Conservation (phyloP, 352 stramenopile genomes). For the Globisporangium irregulare region DNA sequence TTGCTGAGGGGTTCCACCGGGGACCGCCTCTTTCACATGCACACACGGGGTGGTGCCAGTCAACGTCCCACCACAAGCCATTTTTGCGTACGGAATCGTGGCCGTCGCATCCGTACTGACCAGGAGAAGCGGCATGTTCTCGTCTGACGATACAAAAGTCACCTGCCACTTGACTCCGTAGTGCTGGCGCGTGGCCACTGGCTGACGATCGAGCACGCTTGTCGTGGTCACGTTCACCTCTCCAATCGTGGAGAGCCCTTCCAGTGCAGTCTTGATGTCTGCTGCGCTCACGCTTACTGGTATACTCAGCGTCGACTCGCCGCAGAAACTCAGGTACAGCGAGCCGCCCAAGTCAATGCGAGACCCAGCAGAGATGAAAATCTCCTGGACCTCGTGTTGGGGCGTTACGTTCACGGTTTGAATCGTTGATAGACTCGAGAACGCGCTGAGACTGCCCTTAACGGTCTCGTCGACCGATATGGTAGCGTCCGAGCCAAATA, state of each 20-base stretch:
- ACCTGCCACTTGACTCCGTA: conserved; percentile 72
- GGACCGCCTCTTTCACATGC: conserved; percentile 23
- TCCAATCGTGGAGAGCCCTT: conserved; percentile 60
- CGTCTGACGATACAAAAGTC: conserved; percentile 37
- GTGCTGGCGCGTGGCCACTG: conserved; percentile 31
- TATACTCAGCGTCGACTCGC: conserved; percentile 52
- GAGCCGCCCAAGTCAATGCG: conserved; percentile 54
- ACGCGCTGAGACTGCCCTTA: conserved; percentile 34
- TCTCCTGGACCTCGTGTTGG: conserved; percentile 56
- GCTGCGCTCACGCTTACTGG: conserved; percentile 36
- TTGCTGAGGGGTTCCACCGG: conserved; percentile 34
- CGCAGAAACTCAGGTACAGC: conserved; percentile 61
- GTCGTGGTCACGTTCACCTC: conserved; percentile 46
- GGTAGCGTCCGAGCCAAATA: conserved; percentile 19
- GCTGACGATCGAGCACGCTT: conserved; percentile 20
- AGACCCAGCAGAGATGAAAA: conserved; percentile 62
- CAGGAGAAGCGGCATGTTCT: conserved; percentile 44
- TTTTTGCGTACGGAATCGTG: conserved; percentile 28
- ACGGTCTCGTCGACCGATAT: conserved; percentile 41
- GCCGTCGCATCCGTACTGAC: conserved; percentile 37
- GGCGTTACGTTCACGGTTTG: conserved; percentile 29
- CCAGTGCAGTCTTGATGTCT: conserved; percentile 50
- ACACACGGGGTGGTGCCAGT: conserved; percentile 58
- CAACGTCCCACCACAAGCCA: conserved; percentile 57
- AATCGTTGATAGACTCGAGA: conserved; percentile 15